Percentiles rank a stretch among this genome's conserved stretches.
Conservation (phyloP, 2,329 filamentous ascomycete species). For the Byssoonygena ceratinophila region DNA sequence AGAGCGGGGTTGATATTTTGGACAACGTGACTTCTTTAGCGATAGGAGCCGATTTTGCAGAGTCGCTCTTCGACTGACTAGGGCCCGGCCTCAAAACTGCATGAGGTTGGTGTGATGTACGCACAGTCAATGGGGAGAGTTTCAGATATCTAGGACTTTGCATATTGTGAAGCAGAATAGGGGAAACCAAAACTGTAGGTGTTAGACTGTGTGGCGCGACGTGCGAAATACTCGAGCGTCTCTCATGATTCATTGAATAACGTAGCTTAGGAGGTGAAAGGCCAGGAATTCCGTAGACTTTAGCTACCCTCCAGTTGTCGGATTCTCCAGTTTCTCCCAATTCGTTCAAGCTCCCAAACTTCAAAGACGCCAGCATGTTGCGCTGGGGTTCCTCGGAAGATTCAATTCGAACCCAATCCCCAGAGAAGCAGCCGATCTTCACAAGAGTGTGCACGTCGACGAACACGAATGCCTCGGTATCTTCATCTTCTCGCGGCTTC, state of each 20-base stretch:
- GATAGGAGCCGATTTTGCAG: conserved; percentile 44
- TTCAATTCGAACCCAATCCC: conserved; percentile 89
- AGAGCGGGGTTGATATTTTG: conserved; percentile 79
- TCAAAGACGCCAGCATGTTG: conserved; percentile 51
- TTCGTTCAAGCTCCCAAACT: conserved; percentile 43
- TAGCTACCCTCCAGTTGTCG: conserved; percentile 69
- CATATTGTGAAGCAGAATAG: conserved; percentile 76
- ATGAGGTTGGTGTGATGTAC: conserved; percentile 31
- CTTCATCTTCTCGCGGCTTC: conserved; percentile 71
- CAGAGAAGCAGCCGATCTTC: conserved; percentile 90
- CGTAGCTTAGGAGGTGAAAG: conserved; percentile 45
- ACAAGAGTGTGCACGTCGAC: conserved; percentile 78
- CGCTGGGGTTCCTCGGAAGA: conserved; percentile 56
- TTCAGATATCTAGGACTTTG: conserved; percentile 68
- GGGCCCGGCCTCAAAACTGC: conserved; percentile 50
- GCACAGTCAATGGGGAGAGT: conserved; percentile 50
- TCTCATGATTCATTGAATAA: conserved; percentile 45
- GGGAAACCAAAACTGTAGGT: conserved; percentile 66
- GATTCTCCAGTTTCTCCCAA: conserved; percentile 39
- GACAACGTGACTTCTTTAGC: conserved; percentile 74
- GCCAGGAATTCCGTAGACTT: conserved; percentile 76
- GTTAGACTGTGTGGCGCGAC: conserved; percentile 38
- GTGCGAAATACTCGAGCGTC: conserved; percentile 47
- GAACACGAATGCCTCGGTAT: conserved; percentile 75
- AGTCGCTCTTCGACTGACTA: conserved; percentile 38